Evolutionary conservation across 2,329 filamentous ascomycete genomes (phyloP).

Genomic region (Triangularia verruculosa): DNA sequence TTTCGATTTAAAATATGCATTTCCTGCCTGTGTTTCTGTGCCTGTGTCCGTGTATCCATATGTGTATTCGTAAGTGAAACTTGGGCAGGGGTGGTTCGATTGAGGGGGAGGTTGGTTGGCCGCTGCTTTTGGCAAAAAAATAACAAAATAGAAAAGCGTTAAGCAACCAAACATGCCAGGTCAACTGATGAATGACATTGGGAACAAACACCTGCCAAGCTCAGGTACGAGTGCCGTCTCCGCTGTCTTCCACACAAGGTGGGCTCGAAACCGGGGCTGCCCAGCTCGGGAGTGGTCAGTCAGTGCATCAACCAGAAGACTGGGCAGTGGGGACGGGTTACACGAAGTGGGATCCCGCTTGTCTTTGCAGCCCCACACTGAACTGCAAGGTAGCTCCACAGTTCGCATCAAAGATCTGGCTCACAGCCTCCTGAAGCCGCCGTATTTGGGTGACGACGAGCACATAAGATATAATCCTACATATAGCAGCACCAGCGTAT

Average conservation of each 20-base stretch:
- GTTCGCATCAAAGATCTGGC: neutral
- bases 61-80: neutral
- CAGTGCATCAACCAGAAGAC: conserved; percentile 10
- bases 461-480: neutral
- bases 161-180: neutral
- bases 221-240: neutral
- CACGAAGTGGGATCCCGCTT: neutral
- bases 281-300: neutral
- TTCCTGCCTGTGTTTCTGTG: neutral
- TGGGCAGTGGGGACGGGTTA: neutral
- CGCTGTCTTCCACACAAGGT: neutral
- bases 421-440: neutral
- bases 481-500: neutral
- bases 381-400: neutral
- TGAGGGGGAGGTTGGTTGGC: neutral
- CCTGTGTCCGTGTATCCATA: neutral
- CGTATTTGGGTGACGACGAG: neutral
- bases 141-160: no score
- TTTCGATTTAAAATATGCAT: neutral
- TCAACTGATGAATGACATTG: neutral
- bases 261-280: conserved; percentile 1
- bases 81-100: neutral
- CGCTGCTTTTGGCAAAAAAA: no score
- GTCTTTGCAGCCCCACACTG: neutral
- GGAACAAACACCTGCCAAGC: neutral